Evolutionary conservation across 2,329 filamentous ascomycete genomes (phyloP).

Genomic region (Rugonectria rugulosa): DNA sequence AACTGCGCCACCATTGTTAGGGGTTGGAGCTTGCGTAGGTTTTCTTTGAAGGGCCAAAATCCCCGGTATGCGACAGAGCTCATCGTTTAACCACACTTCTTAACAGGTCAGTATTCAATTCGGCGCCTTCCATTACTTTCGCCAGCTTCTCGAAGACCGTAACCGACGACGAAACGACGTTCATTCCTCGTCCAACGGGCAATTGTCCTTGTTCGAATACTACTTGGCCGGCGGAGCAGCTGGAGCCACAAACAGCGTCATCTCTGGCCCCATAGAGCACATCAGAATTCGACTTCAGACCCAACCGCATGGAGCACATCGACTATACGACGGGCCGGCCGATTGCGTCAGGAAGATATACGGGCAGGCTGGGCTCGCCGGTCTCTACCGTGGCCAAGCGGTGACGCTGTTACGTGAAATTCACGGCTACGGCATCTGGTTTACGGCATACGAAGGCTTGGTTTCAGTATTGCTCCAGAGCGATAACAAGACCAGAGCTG

Average conservation of each 20-base stretch:
- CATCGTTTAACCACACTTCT: too few species aligned
- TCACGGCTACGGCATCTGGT: slow-evolving; percentile 96
- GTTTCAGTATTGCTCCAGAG: slow-evolving; percentile 81
- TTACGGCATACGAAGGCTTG: slow-evolving; percentile 94
- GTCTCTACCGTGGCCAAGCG: slow-evolving; percentile 85
- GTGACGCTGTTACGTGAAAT: slow-evolving; percentile 91
- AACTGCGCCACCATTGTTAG: too few species aligned
- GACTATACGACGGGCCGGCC: slow-evolving; percentile 82
- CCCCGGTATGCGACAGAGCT: too few species aligned
- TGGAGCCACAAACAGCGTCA: slow-evolving; percentile 85
- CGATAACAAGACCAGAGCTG: slow-evolving; percentile 76
- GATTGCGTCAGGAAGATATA: slow-evolving; percentile 91
- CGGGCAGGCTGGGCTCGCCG: slow-evolving; percentile 67
- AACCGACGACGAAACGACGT: too few species aligned
- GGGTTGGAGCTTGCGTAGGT: slow-evolving; percentile 97
- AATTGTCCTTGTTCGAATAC: slow-evolving; percentile 84
- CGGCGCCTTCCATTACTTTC: slow-evolving; percentile 92
- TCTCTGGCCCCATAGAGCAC: slow-evolving; percentile 95
- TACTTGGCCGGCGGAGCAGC: slow-evolving; percentile 91
- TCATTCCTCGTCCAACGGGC: slow-evolving; percentile 62
- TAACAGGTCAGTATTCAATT: slow-evolving; percentile 99
- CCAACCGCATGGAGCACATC: slow-evolving; percentile 83
- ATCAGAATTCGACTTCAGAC: slow-evolving; percentile 95
- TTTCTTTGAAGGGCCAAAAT: too few species aligned
- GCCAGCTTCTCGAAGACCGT: slow-evolving; percentile 80